Conservation (phyloP, 164 flowering plant genomes). For the Cinnamomum micranthum region DNA sequence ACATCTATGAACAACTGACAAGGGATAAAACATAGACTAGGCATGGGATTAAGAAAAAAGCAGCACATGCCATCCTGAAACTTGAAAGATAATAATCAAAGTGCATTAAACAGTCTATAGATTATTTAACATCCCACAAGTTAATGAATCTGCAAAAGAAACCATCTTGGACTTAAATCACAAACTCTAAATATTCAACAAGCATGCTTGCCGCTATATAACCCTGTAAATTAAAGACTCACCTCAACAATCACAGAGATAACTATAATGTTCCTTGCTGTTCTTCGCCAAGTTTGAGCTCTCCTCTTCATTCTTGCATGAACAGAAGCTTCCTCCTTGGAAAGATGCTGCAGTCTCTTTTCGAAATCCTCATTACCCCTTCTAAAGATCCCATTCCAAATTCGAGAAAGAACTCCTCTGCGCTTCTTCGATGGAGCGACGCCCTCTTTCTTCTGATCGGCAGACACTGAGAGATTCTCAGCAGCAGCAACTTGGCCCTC, state of each 20-base stretch:
- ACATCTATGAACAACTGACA: too few relatives aligned
- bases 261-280: constrained; percentile 45
- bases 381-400: constrained; percentile 67
- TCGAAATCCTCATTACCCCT: constrained; percentile 69
- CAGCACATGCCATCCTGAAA: too few relatives aligned
- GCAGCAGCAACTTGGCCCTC: background rate
- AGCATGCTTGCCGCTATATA: too few relatives aligned
- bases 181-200: background rate
- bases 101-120: background rate
- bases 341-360: constrained; percentile 67
- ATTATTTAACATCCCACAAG: background rate
- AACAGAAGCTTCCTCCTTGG: constrained; percentile 78
- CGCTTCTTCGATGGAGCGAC: constrained; percentile 4
- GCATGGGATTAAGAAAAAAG: too few relatives aligned
- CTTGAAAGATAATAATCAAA: too few relatives aligned
- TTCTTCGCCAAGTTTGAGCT: constrained; percentile 48
- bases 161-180: background rate
- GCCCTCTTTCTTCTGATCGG: constrained; percentile 6
- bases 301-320: constrained; percentile 58
- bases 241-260: constrained; percentile 75
- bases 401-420: constrained; percentile 55
- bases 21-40: too few relatives aligned
- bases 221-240: background rate
- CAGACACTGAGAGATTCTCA: constrained; percentile 8
- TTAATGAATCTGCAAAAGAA: background rate